A percentile compares a stretch with the other conserved stretches of the same genome.
These are phyloP conservation scores for Phytophthora rubi DNA, from an alignment of 352 stramenopile genomes.

Conservation along the genomic window DNA sequence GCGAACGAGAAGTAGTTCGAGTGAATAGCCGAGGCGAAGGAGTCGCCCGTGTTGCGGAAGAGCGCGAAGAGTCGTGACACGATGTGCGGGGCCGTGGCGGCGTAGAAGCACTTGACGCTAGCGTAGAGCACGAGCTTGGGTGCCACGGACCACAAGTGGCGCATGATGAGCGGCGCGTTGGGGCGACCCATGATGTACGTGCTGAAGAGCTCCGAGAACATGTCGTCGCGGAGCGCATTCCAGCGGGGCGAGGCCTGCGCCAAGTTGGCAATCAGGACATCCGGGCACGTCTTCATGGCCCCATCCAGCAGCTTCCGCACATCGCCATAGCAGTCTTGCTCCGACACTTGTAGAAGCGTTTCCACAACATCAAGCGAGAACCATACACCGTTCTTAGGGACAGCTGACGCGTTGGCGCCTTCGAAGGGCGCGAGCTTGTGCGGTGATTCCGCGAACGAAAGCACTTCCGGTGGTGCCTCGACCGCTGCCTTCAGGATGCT, in stretches of 20 bases:
- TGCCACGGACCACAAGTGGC: conserved; percentile 84
- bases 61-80: conserved; percentile 84
- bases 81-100: conserved; percentile 77
- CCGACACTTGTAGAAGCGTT: conserved; percentile 76
- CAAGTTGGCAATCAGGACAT: conserved; percentile 89
- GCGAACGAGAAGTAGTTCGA: conserved; percentile 92
- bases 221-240: conserved; percentile 84
- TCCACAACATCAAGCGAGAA: conserved; percentile 88
- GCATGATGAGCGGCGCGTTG: conserved; percentile 90
- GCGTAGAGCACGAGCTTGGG: conserved; percentile 89
- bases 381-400: conserved; percentile 88
- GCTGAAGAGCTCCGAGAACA: conserved; percentile 89
- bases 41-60: conserved; percentile 85
- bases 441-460: conserved; percentile 82
- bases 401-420: conserved; percentile 83
- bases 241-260: conserved; percentile 76
- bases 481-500: conserved; percentile 81
- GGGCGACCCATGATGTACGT: conserved; percentile 87
- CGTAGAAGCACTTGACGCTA: conserved; percentile 89
- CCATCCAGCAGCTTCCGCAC: conserved; percentile 81
- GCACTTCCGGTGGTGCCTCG: conserved; percentile 77
- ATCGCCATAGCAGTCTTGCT: conserved; percentile 86
- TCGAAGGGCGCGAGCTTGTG: conserved; percentile 87
- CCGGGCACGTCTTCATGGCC: conserved; percentile 84
- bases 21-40: conserved; percentile 82